phyloP scores from a whole-genome alignment of 345 rosid genomes.

The Carallia brachiata region DNA sequence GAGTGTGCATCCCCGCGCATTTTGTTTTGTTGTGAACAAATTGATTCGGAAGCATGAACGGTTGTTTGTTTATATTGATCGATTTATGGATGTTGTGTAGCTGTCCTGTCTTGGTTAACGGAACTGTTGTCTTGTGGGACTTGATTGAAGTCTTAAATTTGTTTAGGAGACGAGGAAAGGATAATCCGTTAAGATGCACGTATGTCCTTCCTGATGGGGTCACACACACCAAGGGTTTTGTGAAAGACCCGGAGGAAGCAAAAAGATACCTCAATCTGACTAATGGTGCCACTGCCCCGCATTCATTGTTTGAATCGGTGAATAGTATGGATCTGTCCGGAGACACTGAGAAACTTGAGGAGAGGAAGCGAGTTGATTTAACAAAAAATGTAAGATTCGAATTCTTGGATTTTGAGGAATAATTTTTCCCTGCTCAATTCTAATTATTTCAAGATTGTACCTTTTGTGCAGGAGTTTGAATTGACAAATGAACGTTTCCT shows the following conservation, averaged over 20 bases:
- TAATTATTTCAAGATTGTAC: conserved; percentile 9
- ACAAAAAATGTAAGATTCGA: conserved; percentile 53
- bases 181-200: conserved; percentile 57
- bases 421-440: not conserved
- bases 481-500: conserved; percentile 90
- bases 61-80: too few relatives aligned
- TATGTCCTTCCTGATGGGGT: conserved; percentile 92
- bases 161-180: conserved; percentile 53
- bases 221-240: conserved; percentile 74
- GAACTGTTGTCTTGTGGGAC: not conserved
- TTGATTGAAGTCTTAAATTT: not conserved
- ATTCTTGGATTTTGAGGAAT: conserved; percentile 2
- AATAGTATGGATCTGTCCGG: conserved; percentile 34
- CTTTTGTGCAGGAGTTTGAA: conserved; percentile 74
- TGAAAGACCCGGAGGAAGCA: conserved; percentile 67
- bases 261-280: conserved; percentile 38
- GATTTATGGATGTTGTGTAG: too few relatives aligned
- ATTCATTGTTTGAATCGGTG: conserved; percentile 17
- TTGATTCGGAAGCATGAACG: too few relatives aligned
- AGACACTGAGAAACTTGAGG: conserved; percentile 31
- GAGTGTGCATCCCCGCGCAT: too few relatives aligned
- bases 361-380: conserved; percentile 59
- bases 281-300: conserved; percentile 14
- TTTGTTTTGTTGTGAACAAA: too few relatives aligned
- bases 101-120: too few relatives aligned